Conservation (phyloP, 371 early-diverging fungal genomes). For the Catenaria anguillulae region DNA sequence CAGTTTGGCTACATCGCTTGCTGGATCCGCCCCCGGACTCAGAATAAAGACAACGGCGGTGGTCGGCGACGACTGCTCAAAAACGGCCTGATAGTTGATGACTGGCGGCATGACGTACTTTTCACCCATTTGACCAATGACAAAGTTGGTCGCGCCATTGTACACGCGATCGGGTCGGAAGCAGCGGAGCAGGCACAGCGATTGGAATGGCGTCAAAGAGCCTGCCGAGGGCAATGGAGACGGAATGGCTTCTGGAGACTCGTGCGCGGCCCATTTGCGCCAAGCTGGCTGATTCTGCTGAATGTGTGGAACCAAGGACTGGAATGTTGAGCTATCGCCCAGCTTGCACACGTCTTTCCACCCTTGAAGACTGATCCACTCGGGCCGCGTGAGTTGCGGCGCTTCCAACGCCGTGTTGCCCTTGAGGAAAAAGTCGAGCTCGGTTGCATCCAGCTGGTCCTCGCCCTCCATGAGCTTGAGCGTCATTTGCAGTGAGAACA, state of each 20-base stretch:
- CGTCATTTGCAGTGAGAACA: constrained; percentile 47
- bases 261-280: constrained; percentile 29
- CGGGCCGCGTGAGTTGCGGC: constrained; percentile 25
- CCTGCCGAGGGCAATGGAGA: constrained; percentile 31
- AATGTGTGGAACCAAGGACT: constrained; percentile 20
- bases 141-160: constrained; percentile 40
- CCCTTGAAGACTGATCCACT: constrained; percentile 36
- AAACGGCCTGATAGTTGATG: constrained; percentile 40
- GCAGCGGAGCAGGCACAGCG: constrained; percentile 37
- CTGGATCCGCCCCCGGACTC: constrained; percentile 44
- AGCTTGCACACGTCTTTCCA: constrained; percentile 36
- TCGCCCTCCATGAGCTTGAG: constrained; percentile 41
- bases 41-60: constrained; percentile 41
- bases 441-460: constrained; percentile 27
- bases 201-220: constrained; percentile 28
- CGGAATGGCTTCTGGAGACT: constrained; percentile 28
- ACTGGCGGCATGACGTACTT: constrained; percentile 47
- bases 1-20: constrained; percentile 38
- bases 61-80: constrained; percentile 40
- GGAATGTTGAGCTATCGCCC: constrained; percentile 24
- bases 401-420: constrained; percentile 37
- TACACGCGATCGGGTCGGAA: constrained; percentile 40
- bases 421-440: constrained; percentile 44
- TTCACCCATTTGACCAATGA: constrained; percentile 38
- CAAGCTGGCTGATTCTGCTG: constrained; percentile 20